A percentile compares a stretch with the other conserved stretches of the same genome.
Evolutionary conservation across 176 grass and related monocot genomes (phyloP).

Genomic region (Thalia dealbata): DNA sequence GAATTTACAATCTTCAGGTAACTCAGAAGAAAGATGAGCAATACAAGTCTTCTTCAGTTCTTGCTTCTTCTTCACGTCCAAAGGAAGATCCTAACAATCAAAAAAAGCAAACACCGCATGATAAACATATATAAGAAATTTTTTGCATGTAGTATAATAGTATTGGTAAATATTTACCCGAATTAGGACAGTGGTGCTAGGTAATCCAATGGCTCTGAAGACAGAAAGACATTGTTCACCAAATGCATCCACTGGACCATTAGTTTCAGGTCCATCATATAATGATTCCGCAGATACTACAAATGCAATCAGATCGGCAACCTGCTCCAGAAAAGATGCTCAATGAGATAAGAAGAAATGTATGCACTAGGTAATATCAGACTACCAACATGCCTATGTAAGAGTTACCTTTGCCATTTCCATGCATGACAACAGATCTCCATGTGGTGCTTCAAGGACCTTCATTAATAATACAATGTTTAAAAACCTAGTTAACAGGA

Average conservation of each 20-base stretch:
- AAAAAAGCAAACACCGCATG: conserved; percentile 7
- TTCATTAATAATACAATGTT: conserved; percentile 23
- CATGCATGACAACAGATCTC: conserved; percentile 81
- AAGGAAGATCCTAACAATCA: conserved; percentile 71
- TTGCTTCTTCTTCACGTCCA: conserved; percentile 72
- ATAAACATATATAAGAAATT: background rate
- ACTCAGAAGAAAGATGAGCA: conserved; percentile 69
- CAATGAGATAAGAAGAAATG: conserved; percentile 17
- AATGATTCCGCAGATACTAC: conserved; percentile 77
- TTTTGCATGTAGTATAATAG: conserved; percentile 8
- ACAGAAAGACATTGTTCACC: conserved; percentile 75
- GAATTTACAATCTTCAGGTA: conserved; percentile 91
- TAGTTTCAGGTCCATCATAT: conserved; percentile 32
- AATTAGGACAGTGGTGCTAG: conserved; percentile 86
- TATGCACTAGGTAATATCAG: background rate
- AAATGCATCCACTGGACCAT: conserved; percentile 55
- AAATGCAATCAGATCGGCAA: conserved; percentile 83
- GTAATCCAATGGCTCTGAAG: conserved; percentile 67
- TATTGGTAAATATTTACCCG: conserved; percentile 35
- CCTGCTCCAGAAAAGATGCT: conserved; percentile 39
- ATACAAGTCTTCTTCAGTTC: conserved; percentile 70
- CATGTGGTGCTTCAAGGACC: conserved; percentile 94
- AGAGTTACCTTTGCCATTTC: conserved; percentile 72
- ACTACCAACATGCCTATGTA: background rate
- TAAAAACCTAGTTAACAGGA: background rate